Base-by-base conservation (phyloP, 2,329 filamentous ascomycete genomes). In the Xylariaceae sp. region DNA sequence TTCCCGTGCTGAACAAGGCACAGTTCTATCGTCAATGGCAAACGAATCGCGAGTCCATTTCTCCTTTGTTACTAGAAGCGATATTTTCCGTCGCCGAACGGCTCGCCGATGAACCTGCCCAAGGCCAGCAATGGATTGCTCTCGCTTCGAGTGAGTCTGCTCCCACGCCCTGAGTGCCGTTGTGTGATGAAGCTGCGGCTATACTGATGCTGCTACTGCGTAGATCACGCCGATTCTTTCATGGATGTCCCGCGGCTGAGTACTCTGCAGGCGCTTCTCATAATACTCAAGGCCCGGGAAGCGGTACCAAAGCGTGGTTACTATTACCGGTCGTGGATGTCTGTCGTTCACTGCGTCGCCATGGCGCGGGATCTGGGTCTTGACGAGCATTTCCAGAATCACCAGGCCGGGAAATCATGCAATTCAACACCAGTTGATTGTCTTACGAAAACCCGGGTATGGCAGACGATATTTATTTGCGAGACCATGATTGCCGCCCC, bases 291-390 rank as follows among this genome's bases (percentile, higher is more conserved):
- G 70, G 94, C 92, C 1, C 83, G 91, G 59, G 92, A 97, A 70
- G 88, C 89, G n/a, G 85, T 88, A 8, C 92, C 92, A 0, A 95
- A 95, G 67, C 85, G 89, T 56, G 94, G 94, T 1, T 97, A 97
- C 68, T 97, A 94, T 70, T 97, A 94, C 72, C 86, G 92, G 36
- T 97, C 94, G 0, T 97, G 94, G 92, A 95, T 96, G 84, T 89
- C 88, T 5, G 84, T 95, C 18, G 92, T 96, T 49, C 89, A 92
- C 56, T 90, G 92, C 59, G 87, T 95, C 7, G 87, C 91, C 44
- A 96, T 97, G 89, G 90, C 85, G 22, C 94, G 95, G 65, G 92
- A 96, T 67, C 76, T 97, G 30, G 89, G 91, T 18, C 76, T 97
- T 5, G 86, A 96, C 66, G 90, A 96, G 60, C 92, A 97, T 71